These are phyloP conservation scores for Plasmodium knowlesi DNA, from an alignment of 169 alveolate species.

Conservation along the genomic window DNA sequence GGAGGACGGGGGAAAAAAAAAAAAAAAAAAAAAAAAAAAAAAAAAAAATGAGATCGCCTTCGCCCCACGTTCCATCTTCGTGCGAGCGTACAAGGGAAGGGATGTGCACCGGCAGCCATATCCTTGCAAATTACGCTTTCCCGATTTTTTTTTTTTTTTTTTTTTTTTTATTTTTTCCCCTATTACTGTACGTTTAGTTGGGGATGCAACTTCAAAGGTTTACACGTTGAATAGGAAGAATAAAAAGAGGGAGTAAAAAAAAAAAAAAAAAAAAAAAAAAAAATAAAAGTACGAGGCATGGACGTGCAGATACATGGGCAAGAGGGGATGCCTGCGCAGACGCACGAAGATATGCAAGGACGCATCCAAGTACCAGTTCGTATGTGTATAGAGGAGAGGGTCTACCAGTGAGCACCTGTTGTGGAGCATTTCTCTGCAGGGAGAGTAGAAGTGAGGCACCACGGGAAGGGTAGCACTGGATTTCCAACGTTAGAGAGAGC, in stretches of 20 bases:
- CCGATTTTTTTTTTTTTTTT: neutral
- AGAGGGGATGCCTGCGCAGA: neutral
- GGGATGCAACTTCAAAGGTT: neutral
- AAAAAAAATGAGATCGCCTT: neutral
- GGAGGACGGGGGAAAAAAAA: neutral
- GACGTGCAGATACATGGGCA: neutral
- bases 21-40: no score
- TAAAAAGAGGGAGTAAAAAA: neutral
- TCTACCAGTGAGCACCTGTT: neutral
- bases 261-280: neutral
- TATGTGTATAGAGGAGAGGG: neutral
- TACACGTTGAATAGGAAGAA: neutral
- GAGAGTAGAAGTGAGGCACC: neutral
- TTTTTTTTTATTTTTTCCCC: neutral
- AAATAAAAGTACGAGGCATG: neutral
- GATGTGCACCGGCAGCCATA: neutral
- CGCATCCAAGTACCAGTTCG: neutral
- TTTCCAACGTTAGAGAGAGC: neutral
- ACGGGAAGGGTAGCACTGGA: neutral
- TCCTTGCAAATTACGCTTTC: neutral
- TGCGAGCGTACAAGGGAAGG: neutral
- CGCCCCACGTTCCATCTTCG: neutral
- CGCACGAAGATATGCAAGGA: neutral
- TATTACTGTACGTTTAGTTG: neutral
- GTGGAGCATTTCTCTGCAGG: neutral